Percentiles rank a stretch among this genome's conserved stretches.
These are phyloP conservation scores for Triadica sebifera DNA, from an alignment of 345 rosid genomes.

Conservation along the genomic window DNA sequence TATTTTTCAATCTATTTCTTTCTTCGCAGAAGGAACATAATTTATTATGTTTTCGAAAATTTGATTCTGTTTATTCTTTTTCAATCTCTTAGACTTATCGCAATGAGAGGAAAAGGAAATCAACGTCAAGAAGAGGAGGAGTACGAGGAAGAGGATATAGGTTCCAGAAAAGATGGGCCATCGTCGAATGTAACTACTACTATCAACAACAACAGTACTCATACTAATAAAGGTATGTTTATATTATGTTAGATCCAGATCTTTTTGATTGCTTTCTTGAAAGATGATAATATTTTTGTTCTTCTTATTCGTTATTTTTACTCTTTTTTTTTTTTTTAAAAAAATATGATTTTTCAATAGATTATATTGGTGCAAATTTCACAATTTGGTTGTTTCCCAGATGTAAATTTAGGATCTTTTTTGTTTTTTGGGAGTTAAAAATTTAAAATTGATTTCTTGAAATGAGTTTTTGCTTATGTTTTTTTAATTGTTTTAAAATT, in stretches of 20 bases:
- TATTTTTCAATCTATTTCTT: not conserved
- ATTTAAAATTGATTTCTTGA: not conserved
- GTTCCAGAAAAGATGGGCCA: constrained; percentile 58
- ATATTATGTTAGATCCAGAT: constrained; percentile 37
- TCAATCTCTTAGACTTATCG: not conserved
- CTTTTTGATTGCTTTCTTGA: constrained; percentile 7
- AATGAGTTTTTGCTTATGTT: not conserved
- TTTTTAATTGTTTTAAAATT: not conserved
- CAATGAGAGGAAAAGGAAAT: constrained; percentile 71
- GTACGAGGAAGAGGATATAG: constrained; percentile 71
- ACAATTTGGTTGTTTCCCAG: not conserved
- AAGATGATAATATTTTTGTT: not conserved
- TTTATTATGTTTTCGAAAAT: not conserved
- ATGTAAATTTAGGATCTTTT: not conserved
- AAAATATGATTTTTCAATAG: not conserved
- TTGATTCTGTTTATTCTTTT: not conserved
- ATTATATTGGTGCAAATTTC: not conserved
- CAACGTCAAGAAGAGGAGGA: constrained; percentile 67
- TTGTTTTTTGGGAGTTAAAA: not conserved
- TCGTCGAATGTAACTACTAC: constrained; percentile 34
- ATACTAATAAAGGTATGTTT: constrained; percentile 41
- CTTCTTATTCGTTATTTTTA: not conserved
- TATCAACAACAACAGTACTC: constrained; percentile 19
- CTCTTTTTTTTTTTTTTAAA: not conserved
- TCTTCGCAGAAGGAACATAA: not conserved